A percentile compares a stretch with the other conserved stretches of the same genome.
Conservation (phyloP, 169 alveolate genomes). For the Plasmodium falciparum region DNA sequence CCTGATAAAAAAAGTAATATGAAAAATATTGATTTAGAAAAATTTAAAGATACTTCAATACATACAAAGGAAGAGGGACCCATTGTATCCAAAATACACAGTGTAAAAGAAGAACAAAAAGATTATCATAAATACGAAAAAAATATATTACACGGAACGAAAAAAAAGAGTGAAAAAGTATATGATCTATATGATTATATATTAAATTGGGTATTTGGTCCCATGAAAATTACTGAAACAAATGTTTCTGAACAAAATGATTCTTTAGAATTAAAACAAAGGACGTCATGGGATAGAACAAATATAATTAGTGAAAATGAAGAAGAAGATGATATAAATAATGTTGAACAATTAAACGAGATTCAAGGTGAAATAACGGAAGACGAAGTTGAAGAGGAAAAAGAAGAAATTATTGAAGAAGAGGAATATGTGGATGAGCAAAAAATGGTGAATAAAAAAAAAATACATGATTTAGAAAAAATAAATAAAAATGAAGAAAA, state of each 20-base stretch:
- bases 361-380: not conserved
- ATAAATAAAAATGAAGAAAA: not conserved
- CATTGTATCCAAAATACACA: too few species aligned
- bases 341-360: not conserved
- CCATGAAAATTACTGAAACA: too few species aligned
- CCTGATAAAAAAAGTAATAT: too few species aligned
- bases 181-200: too few species aligned
- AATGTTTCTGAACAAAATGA: not conserved
- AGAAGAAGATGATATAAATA: not conserved
- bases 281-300: not conserved
- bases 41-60: too few species aligned
- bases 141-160: too few species aligned
- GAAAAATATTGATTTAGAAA: too few species aligned
- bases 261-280: not conserved
- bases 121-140: too few species aligned
- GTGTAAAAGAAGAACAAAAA: too few species aligned
- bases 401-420: not conserved
- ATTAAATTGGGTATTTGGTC: too few species aligned
- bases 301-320: not conserved
- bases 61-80: too few species aligned
- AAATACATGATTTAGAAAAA: not conserved
- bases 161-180: too few species aligned
- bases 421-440: not conserved
- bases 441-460: not conserved
- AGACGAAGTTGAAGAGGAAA: not conserved